These are phyloP conservation scores for Ogataea methylovora DNA, from an alignment of 805 yeast genomes.

Conservation along the genomic window DNA sequence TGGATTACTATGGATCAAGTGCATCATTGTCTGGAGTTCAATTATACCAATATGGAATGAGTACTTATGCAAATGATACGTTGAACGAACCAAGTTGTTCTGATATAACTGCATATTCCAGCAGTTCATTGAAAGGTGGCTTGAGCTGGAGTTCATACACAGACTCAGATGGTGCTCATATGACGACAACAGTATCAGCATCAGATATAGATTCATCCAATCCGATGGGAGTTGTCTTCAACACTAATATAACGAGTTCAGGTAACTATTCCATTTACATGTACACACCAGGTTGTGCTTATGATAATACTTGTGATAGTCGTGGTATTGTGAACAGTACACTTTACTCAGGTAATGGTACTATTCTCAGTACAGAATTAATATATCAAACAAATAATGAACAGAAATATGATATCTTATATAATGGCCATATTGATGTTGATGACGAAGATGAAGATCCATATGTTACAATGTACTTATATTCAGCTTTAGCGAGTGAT, in stretches of 20 bases:
- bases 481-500: conserved; percentile 23
- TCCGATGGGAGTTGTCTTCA: conserved; percentile 39
- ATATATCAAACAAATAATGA: conserved; percentile 77
- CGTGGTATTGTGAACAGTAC: conserved; percentile 81
- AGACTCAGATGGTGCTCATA: conserved; percentile 10
- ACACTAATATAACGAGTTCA: conserved; percentile 61
- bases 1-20: conserved; percentile 59
- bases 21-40: conserved; percentile 72
- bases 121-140: conserved; percentile 8
- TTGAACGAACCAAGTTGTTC: conserved; percentile 61
- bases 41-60: conserved; percentile 51
- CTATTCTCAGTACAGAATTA: conserved; percentile 30
- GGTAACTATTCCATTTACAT: conserved; percentile 70
- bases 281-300: conserved; percentile 82
- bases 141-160: conserved; percentile 15
- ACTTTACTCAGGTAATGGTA: conserved; percentile 41
- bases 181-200: conserved; percentile 19
- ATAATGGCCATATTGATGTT: conserved; percentile 57
- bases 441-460: conserved; percentile 20
- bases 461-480: conserved; percentile 34
- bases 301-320: conserved; percentile 55
- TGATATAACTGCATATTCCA: conserved; percentile 3
- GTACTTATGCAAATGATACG: conserved; percentile 68
- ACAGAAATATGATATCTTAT: conserved; percentile 75
- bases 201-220: conserved; percentile 20